These are phyloP conservation scores for Lentinula raphanica DNA, from an alignment of 768 basidiomycete species.

Conservation along the genomic window DNA sequence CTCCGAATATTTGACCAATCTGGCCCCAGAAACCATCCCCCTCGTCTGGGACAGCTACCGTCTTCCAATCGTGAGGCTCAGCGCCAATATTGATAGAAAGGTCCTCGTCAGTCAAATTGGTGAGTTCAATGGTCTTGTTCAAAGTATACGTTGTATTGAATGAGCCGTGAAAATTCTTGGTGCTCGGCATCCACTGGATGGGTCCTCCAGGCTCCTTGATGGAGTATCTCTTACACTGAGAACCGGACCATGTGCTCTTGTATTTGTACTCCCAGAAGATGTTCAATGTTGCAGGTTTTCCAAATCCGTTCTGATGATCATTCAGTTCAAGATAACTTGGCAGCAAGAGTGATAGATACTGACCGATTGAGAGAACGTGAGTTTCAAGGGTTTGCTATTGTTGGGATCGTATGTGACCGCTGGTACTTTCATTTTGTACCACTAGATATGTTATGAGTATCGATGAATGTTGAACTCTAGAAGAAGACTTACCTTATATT, in stretches of 20 bases:
- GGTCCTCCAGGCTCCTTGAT: not conserved
- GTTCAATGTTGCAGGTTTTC: not conserved
- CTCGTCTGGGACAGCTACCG: not conserved
- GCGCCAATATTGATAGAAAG: not conserved
- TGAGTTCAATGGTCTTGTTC: conserved; percentile 1
- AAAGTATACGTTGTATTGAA: not conserved
- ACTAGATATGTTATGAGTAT: not conserved
- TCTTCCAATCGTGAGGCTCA: not conserved
- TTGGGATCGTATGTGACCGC: not conserved
- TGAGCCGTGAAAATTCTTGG: not conserved
- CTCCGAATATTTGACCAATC: not conserved
- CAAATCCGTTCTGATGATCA: not conserved
- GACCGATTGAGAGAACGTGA: not conserved
- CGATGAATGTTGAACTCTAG: too few species aligned
- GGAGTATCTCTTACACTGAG: not conserved
- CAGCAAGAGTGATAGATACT: not conserved
- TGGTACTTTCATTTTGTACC: not conserved
- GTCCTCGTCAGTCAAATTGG: not conserved
- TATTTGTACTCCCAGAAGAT: not conserved
- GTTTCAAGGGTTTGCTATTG: not conserved
- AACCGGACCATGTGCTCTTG: not conserved
- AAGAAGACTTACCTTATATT: not conserved
- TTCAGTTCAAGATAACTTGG: not conserved
- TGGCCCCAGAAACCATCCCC: not conserved
- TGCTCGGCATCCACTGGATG: not conserved